Evolutionary conservation across 345 rosid species (phyloP).

Genomic region (Hevea brasiliensis): DNA sequence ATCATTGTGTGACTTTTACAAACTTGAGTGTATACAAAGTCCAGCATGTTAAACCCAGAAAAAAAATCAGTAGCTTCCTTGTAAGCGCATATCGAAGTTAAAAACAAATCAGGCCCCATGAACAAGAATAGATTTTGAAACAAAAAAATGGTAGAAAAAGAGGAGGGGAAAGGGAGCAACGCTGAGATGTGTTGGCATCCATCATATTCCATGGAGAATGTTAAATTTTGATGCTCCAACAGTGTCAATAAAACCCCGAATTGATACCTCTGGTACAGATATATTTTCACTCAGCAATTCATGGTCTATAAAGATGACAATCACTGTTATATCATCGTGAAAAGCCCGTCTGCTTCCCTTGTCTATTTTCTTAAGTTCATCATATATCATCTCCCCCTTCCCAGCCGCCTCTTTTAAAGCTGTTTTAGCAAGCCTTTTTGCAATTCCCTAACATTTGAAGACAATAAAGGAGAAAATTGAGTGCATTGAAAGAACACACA

Average conservation of each 20-base stretch:
- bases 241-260: slow-evolving; percentile 61
- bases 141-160: background rate
- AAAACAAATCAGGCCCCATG: background rate
- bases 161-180: slow-evolving; percentile 8
- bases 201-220: slow-evolving; percentile 40
- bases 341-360: slow-evolving; percentile 61
- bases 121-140: slow-evolving; percentile 1
- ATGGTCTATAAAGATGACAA: slow-evolving; percentile 76
- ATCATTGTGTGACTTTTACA: slow-evolving; percentile 3
- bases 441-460: slow-evolving; percentile 60
- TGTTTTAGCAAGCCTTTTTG: slow-evolving; percentile 62
- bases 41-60: slow-evolving; percentile 6
- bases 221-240: slow-evolving; percentile 72
- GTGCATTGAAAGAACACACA: background rate
- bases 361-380: slow-evolving; percentile 62
- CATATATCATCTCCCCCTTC: slow-evolving; percentile 67
- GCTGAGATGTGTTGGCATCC: slow-evolving; percentile 4
- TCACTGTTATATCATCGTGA: slow-evolving; percentile 90
- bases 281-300: slow-evolving; percentile 41
- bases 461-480: background rate
- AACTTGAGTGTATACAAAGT: background rate
- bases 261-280: slow-evolving; percentile 59
- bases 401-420: slow-evolving; percentile 72
- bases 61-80: slow-evolving; percentile 9
- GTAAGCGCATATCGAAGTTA: background rate